phyloP scores from a whole-genome alignment of 2,329 filamentous ascomycete species.

The Mycosphaerella arachidis region DNA sequence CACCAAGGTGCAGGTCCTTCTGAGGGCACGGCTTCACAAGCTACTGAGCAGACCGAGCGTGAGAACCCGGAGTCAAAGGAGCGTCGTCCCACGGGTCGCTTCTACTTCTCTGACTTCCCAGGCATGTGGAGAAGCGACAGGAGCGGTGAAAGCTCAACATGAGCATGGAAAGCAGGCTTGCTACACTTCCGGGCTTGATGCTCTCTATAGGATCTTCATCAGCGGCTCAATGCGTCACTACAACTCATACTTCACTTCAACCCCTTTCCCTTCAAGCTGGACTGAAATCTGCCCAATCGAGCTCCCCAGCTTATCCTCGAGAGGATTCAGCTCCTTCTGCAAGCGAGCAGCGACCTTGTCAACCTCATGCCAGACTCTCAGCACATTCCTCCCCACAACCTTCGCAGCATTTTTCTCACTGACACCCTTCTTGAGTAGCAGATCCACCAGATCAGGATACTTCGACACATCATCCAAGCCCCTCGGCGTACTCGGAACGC shows the following conservation, averaged over 20 bases:
- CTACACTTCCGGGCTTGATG: neutral
- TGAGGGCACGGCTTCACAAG: neutral
- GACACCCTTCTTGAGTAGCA: slow-evolving; percentile 68
- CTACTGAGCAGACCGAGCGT: neutral
- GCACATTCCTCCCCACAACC: slow-evolving; percentile 72
- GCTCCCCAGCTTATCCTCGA: slow-evolving; percentile 40
- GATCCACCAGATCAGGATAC: slow-evolving; percentile 72
- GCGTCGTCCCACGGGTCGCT: neutral
- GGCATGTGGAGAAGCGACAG: neutral
- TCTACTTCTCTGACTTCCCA: neutral
- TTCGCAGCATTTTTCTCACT: slow-evolving; percentile 69
- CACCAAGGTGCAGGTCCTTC: neutral
- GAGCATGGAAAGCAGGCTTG: neutral
- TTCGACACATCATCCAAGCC: slow-evolving; percentile 83
- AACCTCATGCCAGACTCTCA: slow-evolving; percentile 78
- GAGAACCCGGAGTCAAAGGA: neutral
- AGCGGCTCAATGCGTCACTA: neutral
- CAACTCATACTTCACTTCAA: slow-evolving; percentile 3
- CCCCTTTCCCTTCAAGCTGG: neutral
- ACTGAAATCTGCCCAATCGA: slow-evolving; percentile 4
- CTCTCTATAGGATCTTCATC: neutral
- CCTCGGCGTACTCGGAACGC: slow-evolving; percentile 59
- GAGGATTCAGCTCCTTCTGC: slow-evolving; percentile 47
- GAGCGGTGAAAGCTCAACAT: neutral
- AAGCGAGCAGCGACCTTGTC: slow-evolving; percentile 66